Conservation (phyloP, 495 filamentous ascomycete genomes). For the Xylaria cubensis region DNA sequence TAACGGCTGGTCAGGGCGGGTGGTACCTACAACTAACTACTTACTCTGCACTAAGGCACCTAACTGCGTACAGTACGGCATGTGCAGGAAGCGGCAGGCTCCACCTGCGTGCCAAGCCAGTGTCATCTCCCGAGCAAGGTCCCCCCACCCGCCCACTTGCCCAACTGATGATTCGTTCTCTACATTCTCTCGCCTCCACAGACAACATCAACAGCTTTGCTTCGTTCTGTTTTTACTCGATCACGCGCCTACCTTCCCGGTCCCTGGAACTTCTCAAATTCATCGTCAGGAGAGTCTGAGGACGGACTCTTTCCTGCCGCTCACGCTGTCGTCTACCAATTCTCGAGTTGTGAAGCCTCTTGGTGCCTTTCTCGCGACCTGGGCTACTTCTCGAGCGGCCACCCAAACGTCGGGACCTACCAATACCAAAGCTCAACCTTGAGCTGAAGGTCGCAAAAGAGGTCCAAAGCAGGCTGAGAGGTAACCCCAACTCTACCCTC, state of each 20-base stretch:
- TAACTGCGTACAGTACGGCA: background rate
- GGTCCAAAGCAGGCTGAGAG: conserved; percentile 23
- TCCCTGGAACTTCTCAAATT: background rate
- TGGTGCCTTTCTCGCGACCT: background rate
- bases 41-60: background rate
- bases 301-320: background rate
- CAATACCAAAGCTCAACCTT: background rate
- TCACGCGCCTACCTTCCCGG: conserved; percentile 10
- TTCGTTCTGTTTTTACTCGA: conserved; percentile 15
- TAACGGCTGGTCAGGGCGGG: background rate
- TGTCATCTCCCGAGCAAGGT: conserved; percentile 13
- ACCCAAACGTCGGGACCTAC: background rate
- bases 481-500: conserved; percentile 22
- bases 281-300: background rate
- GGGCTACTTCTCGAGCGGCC: background rate
- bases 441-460: conserved; percentile 13
- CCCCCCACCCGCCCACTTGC: conserved; percentile 3
- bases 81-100: conserved; percentile 10
- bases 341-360: background rate
- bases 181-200: conserved; percentile 14
- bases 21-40: background rate
- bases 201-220: conserved; percentile 17
- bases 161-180: conserved; percentile 15
- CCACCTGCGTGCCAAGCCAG: conserved; percentile 8
- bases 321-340: background rate